phyloP scores from a whole-genome alignment of 2,329 filamentous ascomycete genomes.

The Chaetomium strumarium region DNA sequence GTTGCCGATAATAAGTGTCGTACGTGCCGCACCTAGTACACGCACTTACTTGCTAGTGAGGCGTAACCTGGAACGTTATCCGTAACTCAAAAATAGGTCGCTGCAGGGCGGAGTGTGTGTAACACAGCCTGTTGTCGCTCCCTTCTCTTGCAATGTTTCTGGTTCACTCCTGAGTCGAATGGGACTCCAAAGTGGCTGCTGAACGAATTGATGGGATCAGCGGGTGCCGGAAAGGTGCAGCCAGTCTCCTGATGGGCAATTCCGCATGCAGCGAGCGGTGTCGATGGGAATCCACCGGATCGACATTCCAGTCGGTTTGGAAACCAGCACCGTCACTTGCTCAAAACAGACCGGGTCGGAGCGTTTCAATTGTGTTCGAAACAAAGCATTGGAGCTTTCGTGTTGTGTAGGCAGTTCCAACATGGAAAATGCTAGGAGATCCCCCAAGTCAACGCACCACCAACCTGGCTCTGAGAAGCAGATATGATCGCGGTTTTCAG shows the following conservation, averaged over 20 bases:
- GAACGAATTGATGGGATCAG: neutral
- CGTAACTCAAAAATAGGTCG: neutral
- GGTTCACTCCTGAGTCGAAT: neutral
- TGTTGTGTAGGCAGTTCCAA: too few relatives aligned
- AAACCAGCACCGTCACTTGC: neutral
- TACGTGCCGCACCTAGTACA: neutral
- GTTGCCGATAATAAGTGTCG: neutral
- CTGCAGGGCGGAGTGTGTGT: neutral
- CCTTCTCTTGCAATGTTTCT: neutral
- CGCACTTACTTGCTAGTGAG: neutral
- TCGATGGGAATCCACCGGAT: neutral
- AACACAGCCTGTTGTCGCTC: neutral
- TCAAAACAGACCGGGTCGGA: neutral
- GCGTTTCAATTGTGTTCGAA: too few relatives aligned
- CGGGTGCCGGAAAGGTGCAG: conserved; percentile 9
- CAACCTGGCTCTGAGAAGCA: too few relatives aligned
- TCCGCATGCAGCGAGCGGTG: conserved; percentile 4
- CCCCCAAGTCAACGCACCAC: too few relatives aligned
- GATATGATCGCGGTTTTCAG: too few relatives aligned
- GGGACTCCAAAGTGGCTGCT: too few relatives aligned
- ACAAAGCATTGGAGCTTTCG: too few relatives aligned
- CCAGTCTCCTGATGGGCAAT: neutral
- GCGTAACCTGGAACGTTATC: neutral
- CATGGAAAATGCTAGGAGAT: too few relatives aligned
- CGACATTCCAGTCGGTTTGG: neutral